Evolutionary conservation across 495 filamentous ascomycete genomes (phyloP).

Genomic region (Letharia columbiana): DNA sequence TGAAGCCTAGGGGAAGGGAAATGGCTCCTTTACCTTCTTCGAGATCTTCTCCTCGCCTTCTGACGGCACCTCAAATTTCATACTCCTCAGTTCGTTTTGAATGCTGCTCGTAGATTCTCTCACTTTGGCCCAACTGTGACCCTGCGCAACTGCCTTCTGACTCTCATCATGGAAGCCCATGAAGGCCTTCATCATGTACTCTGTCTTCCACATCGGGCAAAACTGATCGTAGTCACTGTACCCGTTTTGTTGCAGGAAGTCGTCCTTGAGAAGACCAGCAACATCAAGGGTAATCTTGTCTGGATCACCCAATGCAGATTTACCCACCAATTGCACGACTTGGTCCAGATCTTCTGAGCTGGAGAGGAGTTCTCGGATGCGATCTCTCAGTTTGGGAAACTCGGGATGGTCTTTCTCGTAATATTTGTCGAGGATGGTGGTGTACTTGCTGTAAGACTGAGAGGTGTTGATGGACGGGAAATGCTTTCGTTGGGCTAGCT

Average conservation of each 20-base stretch:
- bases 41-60: conserved; percentile 57
- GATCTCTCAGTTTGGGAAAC: conserved; percentile 85
- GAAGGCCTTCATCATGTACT: conserved; percentile 99
- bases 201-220: conserved; percentile 98
- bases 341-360: conserved; percentile 97
- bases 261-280: conserved; percentile 86
- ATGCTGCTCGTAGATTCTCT: conserved; percentile 83
- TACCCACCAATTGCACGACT: conserved; percentile 96
- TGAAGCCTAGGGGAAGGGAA: background rate
- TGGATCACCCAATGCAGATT: conserved; percentile 87
- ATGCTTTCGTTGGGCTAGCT: conserved; percentile 96
- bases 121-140: conserved; percentile 84
- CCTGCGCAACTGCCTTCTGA: conserved; percentile 87
- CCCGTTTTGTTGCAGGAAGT: conserved; percentile 98
- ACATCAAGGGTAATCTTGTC: conserved; percentile 99
- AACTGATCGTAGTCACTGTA: conserved; percentile 99
- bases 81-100: conserved; percentile 68
- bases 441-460: conserved; percentile 96
- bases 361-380: conserved; percentile 83
- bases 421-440: conserved; percentile 71
- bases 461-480: conserved; percentile 98
- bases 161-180: conserved; percentile 96
- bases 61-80: conserved; percentile 91
- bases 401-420: conserved; percentile 90
- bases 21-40: conserved; percentile 39